Evolutionary conservation across 345 rosid genomes (phyloP), one percentile per base, ranked within the genome.

Genomic region (Syzygium aqueum): DNA sequence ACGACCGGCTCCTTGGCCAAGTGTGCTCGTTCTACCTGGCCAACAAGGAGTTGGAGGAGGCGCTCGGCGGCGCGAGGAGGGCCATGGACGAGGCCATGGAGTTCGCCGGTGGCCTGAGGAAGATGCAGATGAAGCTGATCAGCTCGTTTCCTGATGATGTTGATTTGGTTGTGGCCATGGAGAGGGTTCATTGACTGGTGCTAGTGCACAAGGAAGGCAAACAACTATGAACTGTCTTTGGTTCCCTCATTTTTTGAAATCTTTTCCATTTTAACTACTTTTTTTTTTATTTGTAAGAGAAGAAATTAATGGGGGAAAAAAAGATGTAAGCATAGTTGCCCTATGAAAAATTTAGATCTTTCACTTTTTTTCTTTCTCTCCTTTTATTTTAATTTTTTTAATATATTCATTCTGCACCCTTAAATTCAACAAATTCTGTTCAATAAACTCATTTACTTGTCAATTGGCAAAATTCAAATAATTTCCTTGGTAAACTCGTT

Each of bases 61-160:
- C 93, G 17, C 85, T 94, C 85, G 88, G 86, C 11, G 59, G 88
- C 27, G 95, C 96, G 37, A 89, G 91, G 23, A 88, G 86, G 51
- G 91, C 91, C 87, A 91, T 95, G 93, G 85, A 92, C 16, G 93
- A 92, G 88, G 94, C 95, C 46, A 67, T 87, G 88, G 87, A 90
- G 65, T 94, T 92, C 84, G 95, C 86, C 46, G 85, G 77, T 19
- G 90, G 52, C 84, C 89, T 95, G 85, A 92, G 96, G 82, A 94
- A 90, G 51, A 89, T 93, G 89, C 92, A 95, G 63, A 28, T 92
- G 87, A 92, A 92, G 87, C 65, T 93, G 27, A 87, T 94, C 87
- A 88, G 86, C 85, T 87, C 92, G 19, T 94, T 94, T 19, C 87
- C 90, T 33, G 86, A 86, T 10, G 89, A 87, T 67, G 80, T 84